Evolutionary conservation across 305 asterid genomes (phyloP).

Genomic region (Coffea humblotiana): DNA sequence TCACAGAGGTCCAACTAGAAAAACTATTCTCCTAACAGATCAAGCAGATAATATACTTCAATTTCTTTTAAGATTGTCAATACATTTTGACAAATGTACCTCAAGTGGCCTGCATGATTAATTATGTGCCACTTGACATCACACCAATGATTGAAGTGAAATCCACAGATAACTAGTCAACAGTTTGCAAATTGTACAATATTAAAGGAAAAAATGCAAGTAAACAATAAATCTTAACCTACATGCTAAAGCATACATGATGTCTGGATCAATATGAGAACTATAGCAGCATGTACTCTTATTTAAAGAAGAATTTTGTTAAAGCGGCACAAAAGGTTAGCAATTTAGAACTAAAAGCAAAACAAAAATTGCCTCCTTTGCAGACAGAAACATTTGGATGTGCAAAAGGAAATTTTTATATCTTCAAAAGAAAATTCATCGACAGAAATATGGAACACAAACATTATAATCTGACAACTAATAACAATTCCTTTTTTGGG

Average conservation of each 20-base stretch:
- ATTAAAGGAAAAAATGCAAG: background rate
- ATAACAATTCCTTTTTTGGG: too few species aligned
- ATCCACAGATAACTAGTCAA: background rate
- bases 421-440: too few species aligned
- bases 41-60: background rate
- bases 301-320: background rate
- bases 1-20: background rate
- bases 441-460: too few species aligned
- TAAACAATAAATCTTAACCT: background rate
- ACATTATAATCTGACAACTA: too few species aligned
- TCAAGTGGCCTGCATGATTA: background rate
- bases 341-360: background rate
- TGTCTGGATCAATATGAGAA: background rate
- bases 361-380: background rate
- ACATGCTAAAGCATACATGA: background rate
- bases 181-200: background rate
- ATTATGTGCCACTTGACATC: background rate
- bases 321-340: background rate
- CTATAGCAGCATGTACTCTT: too few species aligned
- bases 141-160: background rate
- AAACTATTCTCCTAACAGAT: background rate
- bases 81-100: background rate
- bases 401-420: background rate
- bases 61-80: background rate
- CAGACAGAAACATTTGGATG: conserved; percentile 5